Evolutionary conservation across 176 grass and related monocot genomes (phyloP).

Genomic region (Paspalum vaginatum): DNA sequence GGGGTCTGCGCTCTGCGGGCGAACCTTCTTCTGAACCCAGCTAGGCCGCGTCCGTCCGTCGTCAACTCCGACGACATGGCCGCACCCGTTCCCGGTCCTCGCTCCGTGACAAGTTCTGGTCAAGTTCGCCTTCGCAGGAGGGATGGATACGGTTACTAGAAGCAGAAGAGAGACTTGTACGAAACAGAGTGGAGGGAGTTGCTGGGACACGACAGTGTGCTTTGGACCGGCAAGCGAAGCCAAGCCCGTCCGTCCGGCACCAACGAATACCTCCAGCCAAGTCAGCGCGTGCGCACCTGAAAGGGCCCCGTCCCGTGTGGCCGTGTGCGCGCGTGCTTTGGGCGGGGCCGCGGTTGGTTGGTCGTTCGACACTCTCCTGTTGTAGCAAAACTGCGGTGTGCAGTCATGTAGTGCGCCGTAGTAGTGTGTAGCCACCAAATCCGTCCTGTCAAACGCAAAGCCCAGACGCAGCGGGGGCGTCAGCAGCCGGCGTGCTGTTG

Average conservation of each 20-base stretch:
- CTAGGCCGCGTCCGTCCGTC: neutral
- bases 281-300: conserved; percentile 20
- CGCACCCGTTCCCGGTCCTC: neutral
- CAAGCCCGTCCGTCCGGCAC: neutral
- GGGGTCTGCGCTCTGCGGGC: neutral
- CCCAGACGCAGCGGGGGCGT: neutral
- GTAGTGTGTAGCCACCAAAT: conserved; percentile 20
- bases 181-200: neutral
- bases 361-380: neutral
- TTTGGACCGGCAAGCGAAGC: neutral
- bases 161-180: neutral
- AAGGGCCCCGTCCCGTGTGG: neutral
- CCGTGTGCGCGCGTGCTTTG: neutral
- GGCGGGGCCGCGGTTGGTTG: conserved; percentile 22
- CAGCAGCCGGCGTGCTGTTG: neutral
- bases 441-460: neutral
- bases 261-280: neutral
- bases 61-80: neutral
- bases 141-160: neutral
- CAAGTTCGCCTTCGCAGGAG: neutral
- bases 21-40: neutral
- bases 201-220: neutral
- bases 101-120: conserved; percentile 11
- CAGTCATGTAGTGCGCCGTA: neutral
- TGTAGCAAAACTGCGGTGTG: neutral